phyloP scores from a whole-genome alignment of 768 basidiomycete genomes.

The Melanogaster broomeanus region DNA sequence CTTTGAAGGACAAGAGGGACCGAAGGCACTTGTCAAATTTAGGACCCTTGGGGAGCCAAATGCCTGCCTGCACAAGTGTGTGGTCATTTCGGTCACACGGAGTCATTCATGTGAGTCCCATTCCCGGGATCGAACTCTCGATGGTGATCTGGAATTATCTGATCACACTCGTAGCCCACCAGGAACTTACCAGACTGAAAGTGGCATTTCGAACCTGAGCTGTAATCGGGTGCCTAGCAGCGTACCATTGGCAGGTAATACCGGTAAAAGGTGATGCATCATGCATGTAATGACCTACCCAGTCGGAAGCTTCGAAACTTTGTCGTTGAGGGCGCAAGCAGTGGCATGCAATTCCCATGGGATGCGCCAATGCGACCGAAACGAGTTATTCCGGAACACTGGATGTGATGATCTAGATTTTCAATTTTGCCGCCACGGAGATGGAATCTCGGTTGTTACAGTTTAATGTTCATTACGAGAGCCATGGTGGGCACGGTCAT shows the following conservation, averaged over 20 bases:
- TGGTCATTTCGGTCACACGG: background rate
- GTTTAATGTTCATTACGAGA: slow-evolving; percentile 10
- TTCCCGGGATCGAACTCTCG: background rate
- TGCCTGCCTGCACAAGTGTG: background rate
- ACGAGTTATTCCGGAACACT: background rate
- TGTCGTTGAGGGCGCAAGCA: background rate
- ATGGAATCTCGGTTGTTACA: slow-evolving; percentile 2
- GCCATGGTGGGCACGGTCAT: background rate
- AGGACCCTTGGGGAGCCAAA: background rate
- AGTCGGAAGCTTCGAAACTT: background rate
- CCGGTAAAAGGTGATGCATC: too few relatives aligned
- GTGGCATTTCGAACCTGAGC: too few relatives aligned
- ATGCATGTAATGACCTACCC: too few relatives aligned
- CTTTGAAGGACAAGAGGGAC: background rate
- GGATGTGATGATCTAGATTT: slow-evolving; percentile 9
- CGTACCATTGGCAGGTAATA: too few relatives aligned
- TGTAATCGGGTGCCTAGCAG: background rate
- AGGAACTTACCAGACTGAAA: too few relatives aligned
- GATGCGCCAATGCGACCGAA: background rate
- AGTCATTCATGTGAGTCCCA: background rate
- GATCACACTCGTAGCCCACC: too few relatives aligned
- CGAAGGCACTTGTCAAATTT: background rate
- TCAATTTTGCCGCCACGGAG: slow-evolving; percentile 13
- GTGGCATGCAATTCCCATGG: slow-evolving; percentile 4
- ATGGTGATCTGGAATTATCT: background rate